Evolutionary conservation across 768 basidiomycete genomes (phyloP).

Genomic region (Psilocybe cubensis): DNA sequence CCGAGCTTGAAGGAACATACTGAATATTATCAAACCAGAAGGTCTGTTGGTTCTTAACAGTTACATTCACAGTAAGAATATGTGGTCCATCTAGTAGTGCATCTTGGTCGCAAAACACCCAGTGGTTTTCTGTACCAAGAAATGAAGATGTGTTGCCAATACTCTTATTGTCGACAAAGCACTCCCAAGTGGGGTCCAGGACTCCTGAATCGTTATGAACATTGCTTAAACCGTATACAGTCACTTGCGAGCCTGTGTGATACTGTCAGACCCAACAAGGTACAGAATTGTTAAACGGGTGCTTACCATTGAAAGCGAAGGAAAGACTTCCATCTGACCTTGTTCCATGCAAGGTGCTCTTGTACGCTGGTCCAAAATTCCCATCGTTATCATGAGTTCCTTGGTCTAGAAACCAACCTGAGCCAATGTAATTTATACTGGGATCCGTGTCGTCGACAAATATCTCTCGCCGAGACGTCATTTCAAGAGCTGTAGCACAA

Average conservation of each 20-base stretch:
- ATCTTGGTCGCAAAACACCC: slow-evolving; percentile 23
- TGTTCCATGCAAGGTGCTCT: slow-evolving; percentile 33
- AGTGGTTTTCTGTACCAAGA: slow-evolving; percentile 26
- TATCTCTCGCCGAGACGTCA: slow-evolving; percentile 25
- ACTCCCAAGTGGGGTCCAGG: slow-evolving; percentile 25
- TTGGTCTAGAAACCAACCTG: slow-evolving; percentile 31
- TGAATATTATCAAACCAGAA: slow-evolving; percentile 33
- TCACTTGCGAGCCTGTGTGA: slow-evolving; percentile 16
- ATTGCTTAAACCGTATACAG: slow-evolving; percentile 21
- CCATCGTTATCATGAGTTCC: slow-evolving; percentile 30
- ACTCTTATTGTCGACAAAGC: slow-evolving; percentile 26
- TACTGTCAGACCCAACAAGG: not conserved
- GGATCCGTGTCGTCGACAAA: slow-evolving; percentile 38
- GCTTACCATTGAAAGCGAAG: slow-evolving; percentile 32
- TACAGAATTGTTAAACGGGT: not conserved
- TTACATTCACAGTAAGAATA: slow-evolving; percentile 25
- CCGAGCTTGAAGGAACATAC: slow-evolving; percentile 27
- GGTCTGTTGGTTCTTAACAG: slow-evolving; percentile 19
- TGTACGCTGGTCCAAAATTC: slow-evolving; percentile 35
- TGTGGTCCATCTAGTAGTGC: slow-evolving; percentile 26
- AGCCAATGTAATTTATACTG: slow-evolving; percentile 31
- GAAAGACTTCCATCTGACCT: slow-evolving; percentile 28
- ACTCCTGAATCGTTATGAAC: slow-evolving; percentile 18
- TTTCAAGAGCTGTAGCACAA: not conserved
- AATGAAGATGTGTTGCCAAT: slow-evolving; percentile 20